Evolutionary conservation across 148 eudicot genomes (phyloP), one percentile per base, ranked within the genome.

Genomic region (Chenopodium suecicum): DNA sequence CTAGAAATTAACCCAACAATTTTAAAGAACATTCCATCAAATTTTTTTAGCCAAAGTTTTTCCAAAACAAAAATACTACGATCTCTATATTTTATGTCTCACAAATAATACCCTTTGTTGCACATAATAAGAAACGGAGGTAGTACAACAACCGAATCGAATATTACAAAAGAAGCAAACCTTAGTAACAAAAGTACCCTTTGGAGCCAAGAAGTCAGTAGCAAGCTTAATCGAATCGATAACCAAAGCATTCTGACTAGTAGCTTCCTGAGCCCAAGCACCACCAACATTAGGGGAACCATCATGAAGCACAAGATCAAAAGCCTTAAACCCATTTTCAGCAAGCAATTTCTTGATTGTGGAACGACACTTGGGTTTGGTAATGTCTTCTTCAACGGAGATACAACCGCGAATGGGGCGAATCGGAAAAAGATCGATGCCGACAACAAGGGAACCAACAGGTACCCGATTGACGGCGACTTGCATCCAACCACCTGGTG

Each of bases 401-500:
- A 93, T 75, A 0, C 94, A 94, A 2, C 99, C 98, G 4, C 98
- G 90, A 1, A 95, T 85, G 22, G 98, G 94, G 1, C 93, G 87
- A 12, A 95, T 95, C 1, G 94, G 93, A 20, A 89, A 93, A 48
- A 95, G 88, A 41, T 95, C 99, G 69, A 95, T 78, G 0, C 99
- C 99, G 62, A 95, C 50, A 9, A 95, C 92, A 4, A 93, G 91
- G 14, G 92, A 84, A 16, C 97, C 98, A 48, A 92, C 97, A 3
- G 99, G 99, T 2, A 86, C 91, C 0, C 89, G 86, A 73, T 90
- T 87, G 9, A 93, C 94, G n/a, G 89, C 87, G 0, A 91, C 97
- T 48, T 95, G 99, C 97, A 93, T 92, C 98, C 98, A 95, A 0
- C 99, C 97, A 31, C 98, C 98, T 4, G 98, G 98, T 23, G 98